Evolutionary conservation across 192 early-diverging fungal species (phyloP).

Genomic region (Coemansia sp.): DNA sequence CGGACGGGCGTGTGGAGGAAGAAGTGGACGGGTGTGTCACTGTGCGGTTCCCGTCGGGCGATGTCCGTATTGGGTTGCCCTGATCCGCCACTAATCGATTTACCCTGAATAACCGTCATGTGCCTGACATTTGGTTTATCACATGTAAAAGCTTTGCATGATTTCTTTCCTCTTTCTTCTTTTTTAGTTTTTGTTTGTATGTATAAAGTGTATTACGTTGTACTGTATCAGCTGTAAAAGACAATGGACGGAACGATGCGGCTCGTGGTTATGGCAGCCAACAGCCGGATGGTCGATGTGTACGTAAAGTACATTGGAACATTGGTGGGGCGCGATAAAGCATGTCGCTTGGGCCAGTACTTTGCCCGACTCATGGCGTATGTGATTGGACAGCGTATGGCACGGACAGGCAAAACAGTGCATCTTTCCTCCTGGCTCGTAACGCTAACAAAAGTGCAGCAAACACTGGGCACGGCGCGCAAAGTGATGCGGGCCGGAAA

Average conservation of each 20-base stretch:
- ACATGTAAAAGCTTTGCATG: not conserved
- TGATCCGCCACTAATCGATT: not conserved
- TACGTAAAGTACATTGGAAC: slow-evolving; percentile 62
- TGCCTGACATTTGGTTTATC: too few species aligned
- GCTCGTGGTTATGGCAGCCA: slow-evolving; percentile 12
- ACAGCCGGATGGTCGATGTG: slow-evolving; percentile 23
- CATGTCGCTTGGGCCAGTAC: slow-evolving; percentile 84
- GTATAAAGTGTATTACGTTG: not conserved
- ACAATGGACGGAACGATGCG: slow-evolving; percentile 1
- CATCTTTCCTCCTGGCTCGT: slow-evolving; percentile 23
- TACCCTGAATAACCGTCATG: not conserved
- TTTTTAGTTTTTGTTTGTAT: slow-evolving; percentile 4
- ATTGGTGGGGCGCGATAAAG: slow-evolving; percentile 73
- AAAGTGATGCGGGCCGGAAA: slow-evolving; percentile 51
- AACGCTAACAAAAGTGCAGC: slow-evolving; percentile 26
- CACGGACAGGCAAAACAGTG: slow-evolving; percentile 16
- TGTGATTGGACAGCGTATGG: slow-evolving; percentile 21
- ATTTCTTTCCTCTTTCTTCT: not conserved
- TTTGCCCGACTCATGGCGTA: slow-evolving; percentile 77
- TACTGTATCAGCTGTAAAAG: not conserved
- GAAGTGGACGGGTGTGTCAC: slow-evolving; percentile 1
- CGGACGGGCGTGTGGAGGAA: slow-evolving; percentile 27
- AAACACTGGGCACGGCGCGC: slow-evolving; percentile 30
- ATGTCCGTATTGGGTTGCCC: not conserved
- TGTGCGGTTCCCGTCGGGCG: slow-evolving; percentile 17